Evolutionary conservation across 257 asterid species (phyloP).

Genomic region (Cinchona pubescens): DNA sequence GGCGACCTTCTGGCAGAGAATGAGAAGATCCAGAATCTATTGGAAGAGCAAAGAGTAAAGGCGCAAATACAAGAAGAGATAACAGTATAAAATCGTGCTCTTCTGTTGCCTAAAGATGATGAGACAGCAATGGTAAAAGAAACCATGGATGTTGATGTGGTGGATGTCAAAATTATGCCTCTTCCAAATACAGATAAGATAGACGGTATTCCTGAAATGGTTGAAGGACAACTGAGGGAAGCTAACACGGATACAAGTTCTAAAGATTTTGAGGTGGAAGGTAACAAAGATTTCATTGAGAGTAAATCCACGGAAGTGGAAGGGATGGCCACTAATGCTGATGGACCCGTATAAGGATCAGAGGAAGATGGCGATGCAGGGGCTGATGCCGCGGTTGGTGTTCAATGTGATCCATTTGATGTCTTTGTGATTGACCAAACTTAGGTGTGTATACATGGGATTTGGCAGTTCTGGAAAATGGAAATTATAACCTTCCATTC

Average conservation of each 20-base stretch:
- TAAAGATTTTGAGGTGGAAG: constrained; percentile 10
- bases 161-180: constrained; percentile 1
- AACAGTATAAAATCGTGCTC: constrained; percentile 30
- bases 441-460: background rate
- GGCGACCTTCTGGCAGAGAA: constrained; percentile 59
- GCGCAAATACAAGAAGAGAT: constrained; percentile 49
- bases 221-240: constrained; percentile 4
- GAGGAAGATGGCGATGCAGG: constrained; percentile 3
- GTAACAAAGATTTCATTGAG: background rate
- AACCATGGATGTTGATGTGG: constrained; percentile 8
- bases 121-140: constrained; percentile 19
- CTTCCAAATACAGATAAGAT: constrained; percentile 7
- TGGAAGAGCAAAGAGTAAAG: constrained; percentile 44
- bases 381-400: background rate
- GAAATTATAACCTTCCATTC: background rate
- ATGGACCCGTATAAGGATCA: background rate
- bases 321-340: background rate
- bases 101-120: constrained; percentile 29
- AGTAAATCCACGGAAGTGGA: background rate
- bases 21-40: constrained; percentile 47
- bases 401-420: background rate
- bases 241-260: background rate
- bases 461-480: background rate
- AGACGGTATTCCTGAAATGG: background rate
- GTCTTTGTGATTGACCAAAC: background rate